A percentile compares a stretch with the other conserved stretches of the same genome.
phyloP scores from a whole-genome alignment of 495 filamentous ascomycete species.

The Alectoria sarmentosa region DNA sequence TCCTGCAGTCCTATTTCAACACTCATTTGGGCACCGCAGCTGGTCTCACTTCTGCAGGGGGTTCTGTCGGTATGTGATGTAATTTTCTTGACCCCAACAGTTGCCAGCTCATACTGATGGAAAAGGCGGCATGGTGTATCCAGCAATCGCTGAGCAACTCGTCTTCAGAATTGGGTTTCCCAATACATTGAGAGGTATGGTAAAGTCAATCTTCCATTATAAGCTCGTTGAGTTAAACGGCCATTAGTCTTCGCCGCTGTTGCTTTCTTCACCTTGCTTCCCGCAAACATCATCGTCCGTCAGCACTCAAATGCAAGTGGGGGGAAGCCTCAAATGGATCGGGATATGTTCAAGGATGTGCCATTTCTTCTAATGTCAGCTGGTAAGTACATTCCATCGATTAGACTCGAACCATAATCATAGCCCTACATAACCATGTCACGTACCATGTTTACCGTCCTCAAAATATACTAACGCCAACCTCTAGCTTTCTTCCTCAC shows the following conservation, averaged over 20 bases:
- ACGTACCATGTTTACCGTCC: neutral
- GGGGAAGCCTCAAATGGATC: constrained; percentile 54
- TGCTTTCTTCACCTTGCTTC: neutral
- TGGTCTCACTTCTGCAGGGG: constrained; percentile 6
- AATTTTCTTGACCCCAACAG: neutral
- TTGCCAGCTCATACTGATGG: neutral
- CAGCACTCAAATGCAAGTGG: constrained; percentile 40
- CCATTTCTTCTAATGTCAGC: constrained; percentile 58
- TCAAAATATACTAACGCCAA: neutral
- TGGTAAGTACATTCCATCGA: constrained; percentile 5
- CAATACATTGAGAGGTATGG: constrained; percentile 45
- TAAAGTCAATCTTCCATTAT: neutral
- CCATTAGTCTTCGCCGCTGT: constrained; percentile 7
- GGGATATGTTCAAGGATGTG: constrained; percentile 54
- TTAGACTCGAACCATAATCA: neutral
- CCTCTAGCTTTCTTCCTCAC: constrained; percentile 49
- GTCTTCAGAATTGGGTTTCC: constrained; percentile 62
- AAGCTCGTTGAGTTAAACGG: neutral
- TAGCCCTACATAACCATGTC: neutral
- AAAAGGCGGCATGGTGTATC: constrained; percentile 67
- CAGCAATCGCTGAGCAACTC: constrained; percentile 59
- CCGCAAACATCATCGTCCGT: neutral
- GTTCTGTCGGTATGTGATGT: constrained; percentile 6
- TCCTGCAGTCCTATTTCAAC: neutral
- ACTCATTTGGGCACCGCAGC: neutral